Conservation (phyloP, 2,329 filamentous ascomycete genomes). For the Calonectria hongkongensis region DNA sequence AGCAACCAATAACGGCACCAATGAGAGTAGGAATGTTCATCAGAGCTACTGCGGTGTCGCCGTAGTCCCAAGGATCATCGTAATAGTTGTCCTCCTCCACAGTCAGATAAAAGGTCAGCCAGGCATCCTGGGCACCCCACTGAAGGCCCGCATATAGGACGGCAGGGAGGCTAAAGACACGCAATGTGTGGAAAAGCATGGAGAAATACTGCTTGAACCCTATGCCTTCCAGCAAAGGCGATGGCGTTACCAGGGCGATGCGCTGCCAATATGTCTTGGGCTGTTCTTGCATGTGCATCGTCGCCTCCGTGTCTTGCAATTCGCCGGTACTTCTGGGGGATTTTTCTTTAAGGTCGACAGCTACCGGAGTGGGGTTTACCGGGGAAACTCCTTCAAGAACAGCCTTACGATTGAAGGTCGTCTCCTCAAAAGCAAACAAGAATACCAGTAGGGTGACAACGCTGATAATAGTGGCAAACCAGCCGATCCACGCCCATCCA, state of each 20-base stretch:
- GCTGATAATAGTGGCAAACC: slow-evolving; percentile 36
- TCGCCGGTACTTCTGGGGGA: slow-evolving; percentile 12
- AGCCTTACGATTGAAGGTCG: slow-evolving; percentile 27
- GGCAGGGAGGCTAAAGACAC: slow-evolving; percentile 35
- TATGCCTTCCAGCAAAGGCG: slow-evolving; percentile 20
- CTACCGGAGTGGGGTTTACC: background rate
- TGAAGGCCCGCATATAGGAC: slow-evolving; percentile 36
- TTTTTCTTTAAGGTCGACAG: background rate
- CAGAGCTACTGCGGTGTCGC: slow-evolving; percentile 31
- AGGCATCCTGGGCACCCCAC: slow-evolving; percentile 38
- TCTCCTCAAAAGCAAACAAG: slow-evolving; percentile 36
- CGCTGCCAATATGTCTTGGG: slow-evolving; percentile 40
- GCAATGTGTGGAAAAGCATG: slow-evolving; percentile 29
- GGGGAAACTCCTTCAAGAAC: slow-evolving; percentile 23
- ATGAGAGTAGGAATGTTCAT: slow-evolving; percentile 40
- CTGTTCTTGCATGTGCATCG: background rate
- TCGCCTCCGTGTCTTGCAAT: slow-evolving; percentile 3
- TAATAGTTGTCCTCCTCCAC: slow-evolving; percentile 38
- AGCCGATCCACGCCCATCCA: slow-evolving; percentile 38
- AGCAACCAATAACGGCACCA: slow-evolving; percentile 32
- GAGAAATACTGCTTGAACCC: slow-evolving; percentile 35
- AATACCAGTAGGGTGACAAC: slow-evolving; percentile 32
- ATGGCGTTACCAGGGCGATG: slow-evolving; percentile 32
- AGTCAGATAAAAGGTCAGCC: slow-evolving; percentile 37
- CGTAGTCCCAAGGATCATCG: slow-evolving; percentile 37